Evolutionary conservation across 2,329 filamentous ascomycete species (phyloP).

Genomic region (Neodidymelliopsis sp.): DNA sequence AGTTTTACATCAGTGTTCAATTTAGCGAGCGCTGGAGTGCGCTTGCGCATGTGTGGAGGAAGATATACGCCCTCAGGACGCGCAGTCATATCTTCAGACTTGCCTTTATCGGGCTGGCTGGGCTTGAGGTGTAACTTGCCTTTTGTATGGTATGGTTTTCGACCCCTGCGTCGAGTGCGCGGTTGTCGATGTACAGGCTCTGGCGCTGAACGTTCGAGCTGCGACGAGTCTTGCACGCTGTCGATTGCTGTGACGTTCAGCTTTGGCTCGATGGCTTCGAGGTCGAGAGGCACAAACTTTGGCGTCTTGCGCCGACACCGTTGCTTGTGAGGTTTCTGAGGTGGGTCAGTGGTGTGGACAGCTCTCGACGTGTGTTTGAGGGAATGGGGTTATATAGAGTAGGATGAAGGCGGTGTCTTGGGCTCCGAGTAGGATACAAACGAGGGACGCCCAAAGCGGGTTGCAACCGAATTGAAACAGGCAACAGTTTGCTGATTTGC

Average conservation of each 20-base stretch:
- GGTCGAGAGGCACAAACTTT: conserved; percentile 11
- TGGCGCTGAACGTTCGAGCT: too few species aligned
- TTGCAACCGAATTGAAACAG: neutral
- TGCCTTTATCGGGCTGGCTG: neutral
- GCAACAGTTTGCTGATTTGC: neutral
- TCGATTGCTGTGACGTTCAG: neutral
- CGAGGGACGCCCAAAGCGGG: too few species aligned
- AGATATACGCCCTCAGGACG: conserved; percentile 20
- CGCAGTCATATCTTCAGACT: conserved; percentile 9
- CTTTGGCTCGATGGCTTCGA: neutral
- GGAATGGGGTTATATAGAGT: too few species aligned
- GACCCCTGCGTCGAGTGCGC: too few species aligned
- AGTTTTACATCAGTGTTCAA: conserved; percentile 12
- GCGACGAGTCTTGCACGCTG: neutral
- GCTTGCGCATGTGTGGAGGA: conserved; percentile 37
- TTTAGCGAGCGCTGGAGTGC: neutral
- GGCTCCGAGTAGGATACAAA: too few species aligned
- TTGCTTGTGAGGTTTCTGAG: neutral
- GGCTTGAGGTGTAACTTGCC: neutral
- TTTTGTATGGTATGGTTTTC: neutral
- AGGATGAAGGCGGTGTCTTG: neutral
- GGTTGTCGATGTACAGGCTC: too few species aligned
- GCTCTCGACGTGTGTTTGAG: too few species aligned
- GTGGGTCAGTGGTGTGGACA: too few species aligned
- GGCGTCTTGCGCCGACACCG: neutral